Conservation (phyloP, 1,284 basidiomycete species). For the Schizophyllum amplum region DNA sequence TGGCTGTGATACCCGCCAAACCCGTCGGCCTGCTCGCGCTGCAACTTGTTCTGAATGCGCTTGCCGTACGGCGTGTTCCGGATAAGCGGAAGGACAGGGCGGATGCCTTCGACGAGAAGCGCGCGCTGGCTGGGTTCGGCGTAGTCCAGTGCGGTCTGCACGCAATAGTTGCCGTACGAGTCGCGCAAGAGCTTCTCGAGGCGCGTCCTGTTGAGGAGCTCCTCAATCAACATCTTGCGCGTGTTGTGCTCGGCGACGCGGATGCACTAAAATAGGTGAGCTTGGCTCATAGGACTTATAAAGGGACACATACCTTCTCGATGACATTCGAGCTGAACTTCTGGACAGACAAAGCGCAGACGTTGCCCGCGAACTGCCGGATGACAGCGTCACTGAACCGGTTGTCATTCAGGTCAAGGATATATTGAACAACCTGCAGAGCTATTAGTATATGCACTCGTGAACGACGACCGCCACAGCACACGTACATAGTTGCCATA, state of each 20-base stretch:
- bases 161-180: constrained; percentile 93
- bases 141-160: constrained; percentile 94
- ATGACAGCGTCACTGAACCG: constrained; percentile 97
- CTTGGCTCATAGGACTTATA: constrained; percentile 8
- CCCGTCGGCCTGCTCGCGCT: constrained; percentile 81
- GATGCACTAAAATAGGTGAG: constrained; percentile 62
- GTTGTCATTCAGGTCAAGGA: constrained; percentile 96
- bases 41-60: constrained; percentile 94
- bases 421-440: constrained; percentile 86
- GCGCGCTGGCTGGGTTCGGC: constrained; percentile 85
- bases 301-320: constrained; percentile 59
- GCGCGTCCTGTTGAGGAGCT: constrained; percentile 89
- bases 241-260: constrained; percentile 94
- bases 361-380: constrained; percentile 95
- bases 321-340: constrained; percentile 98
- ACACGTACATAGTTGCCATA: constrained; percentile 87
- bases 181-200: constrained; percentile 94
- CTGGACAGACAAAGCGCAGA: constrained; percentile 95
- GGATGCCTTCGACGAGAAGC: constrained; percentile 87
- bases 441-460: constrained; percentile 4
- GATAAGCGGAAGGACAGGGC: constrained; percentile 92
- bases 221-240: constrained; percentile 92
- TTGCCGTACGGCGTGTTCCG: constrained; percentile 97
- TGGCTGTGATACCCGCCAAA: constrained; percentile 54
- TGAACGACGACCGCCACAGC: constrained; percentile 1